Percentiles rank a stretch among this genome's conserved stretches.
These are phyloP conservation scores for Termitomyces sp. DNA, from an alignment of 768 basidiomycete genomes.

Conservation along the genomic window DNA sequence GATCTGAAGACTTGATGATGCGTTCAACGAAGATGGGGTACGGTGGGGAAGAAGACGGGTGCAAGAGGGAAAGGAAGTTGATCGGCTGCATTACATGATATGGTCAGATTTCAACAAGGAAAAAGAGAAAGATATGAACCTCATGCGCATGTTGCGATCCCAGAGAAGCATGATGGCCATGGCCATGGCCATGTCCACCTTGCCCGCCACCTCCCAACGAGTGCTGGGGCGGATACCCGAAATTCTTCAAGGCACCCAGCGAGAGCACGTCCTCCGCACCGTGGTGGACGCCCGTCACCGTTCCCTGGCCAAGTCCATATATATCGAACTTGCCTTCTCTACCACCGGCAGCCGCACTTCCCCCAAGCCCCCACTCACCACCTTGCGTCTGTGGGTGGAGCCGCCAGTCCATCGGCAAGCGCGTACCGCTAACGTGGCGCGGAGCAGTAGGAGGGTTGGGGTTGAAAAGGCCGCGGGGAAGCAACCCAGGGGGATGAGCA, in stretches of 20 bases:
- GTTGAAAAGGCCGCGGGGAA: not conserved
- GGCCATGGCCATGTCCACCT: not conserved
- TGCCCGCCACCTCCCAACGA: not conserved
- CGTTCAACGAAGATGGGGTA: conserved; percentile 78
- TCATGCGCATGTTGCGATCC: conserved; percentile 33
- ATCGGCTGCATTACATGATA: conserved; percentile 53
- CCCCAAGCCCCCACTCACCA: conserved; percentile 2
- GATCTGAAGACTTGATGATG: conserved; percentile 86
- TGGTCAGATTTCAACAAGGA: conserved; percentile 10
- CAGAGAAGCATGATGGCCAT: not conserved
- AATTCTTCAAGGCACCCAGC: not conserved
- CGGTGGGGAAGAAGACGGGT: conserved; percentile 80
- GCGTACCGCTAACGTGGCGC: conserved; percentile 3
- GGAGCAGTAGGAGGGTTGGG: not conserved
- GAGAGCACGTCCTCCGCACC: not conserved
- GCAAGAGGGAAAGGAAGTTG: conserved; percentile 81
- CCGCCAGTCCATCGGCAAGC: conserved; percentile 30
- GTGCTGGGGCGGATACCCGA: conserved; percentile 14
- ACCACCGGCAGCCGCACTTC: not conserved
- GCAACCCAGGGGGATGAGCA: conserved; percentile 8
- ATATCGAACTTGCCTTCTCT: conserved; percentile 7
- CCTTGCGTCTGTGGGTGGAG: conserved; percentile 25
- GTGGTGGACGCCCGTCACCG: not conserved
- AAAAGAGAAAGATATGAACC: conserved; percentile 31
- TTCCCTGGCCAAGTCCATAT: not conserved